phyloP scores from a whole-genome alignment of 768 basidiomycete species.

The Suillus luteus region DNA sequence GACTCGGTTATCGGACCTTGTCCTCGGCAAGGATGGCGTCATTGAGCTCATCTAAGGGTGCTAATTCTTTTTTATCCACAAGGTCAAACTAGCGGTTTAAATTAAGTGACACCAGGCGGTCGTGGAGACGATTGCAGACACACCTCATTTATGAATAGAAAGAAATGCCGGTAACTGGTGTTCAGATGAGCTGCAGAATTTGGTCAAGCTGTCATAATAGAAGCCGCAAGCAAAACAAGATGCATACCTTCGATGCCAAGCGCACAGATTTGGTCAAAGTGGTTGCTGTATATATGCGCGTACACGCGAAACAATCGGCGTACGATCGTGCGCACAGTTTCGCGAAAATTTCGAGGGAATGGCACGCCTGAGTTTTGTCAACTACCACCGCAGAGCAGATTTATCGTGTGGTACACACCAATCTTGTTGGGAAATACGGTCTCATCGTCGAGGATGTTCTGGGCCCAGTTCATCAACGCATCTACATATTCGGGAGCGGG shows the following conservation, averaged over 20 bases:
- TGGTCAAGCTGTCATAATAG: conserved; percentile 6
- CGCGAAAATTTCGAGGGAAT: conserved; percentile 87
- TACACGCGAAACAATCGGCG: conserved; percentile 95
- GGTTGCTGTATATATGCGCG: conserved; percentile 98
- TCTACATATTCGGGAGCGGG: conserved; percentile 96
- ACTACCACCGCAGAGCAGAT: conserved; percentile 11
- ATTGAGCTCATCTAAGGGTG: conserved; percentile 93
- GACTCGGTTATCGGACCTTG: conserved; percentile 33
- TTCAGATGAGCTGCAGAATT: conserved; percentile 82
- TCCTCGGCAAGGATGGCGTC: conserved; percentile 78
- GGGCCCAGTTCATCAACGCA: conserved; percentile 98
- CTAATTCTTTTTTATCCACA: conserved; percentile 95
- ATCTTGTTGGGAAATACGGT: conserved; percentile 92
- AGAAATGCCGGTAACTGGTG: conserved; percentile 97
- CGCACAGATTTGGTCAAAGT: conserved; percentile 98
- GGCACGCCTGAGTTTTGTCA: conserved; percentile 65
- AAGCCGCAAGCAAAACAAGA: neutral
- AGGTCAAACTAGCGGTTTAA: conserved; percentile 69
- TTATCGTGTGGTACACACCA: conserved; percentile 46
- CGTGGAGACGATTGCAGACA: conserved; percentile 20
- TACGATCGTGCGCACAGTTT: conserved; percentile 89
- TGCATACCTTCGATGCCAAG: conserved; percentile 90
- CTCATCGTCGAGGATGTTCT: conserved; percentile 90
- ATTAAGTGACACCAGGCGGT: conserved; percentile 13
- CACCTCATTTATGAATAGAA: conserved; percentile 95